A percentile compares a stretch with the other conserved stretches of the same genome.
phyloP scores from a whole-genome alignment of 495 filamentous ascomycete genomes.

The Aspergillus cristatus region DNA sequence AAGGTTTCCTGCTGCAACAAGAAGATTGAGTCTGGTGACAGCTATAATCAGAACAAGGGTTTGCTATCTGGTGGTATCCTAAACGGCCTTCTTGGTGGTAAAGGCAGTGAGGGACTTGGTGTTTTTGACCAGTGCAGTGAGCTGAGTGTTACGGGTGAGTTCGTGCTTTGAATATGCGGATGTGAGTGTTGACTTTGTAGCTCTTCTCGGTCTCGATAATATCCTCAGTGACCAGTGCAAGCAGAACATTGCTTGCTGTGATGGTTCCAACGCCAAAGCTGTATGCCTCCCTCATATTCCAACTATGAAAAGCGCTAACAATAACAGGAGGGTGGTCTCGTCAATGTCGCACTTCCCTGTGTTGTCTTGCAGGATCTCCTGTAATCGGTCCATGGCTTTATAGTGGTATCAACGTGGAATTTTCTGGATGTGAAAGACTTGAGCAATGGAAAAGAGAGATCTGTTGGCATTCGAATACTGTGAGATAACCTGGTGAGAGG shows the following conservation, averaged over 20 bases:
- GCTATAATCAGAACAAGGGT: conserved; percentile 13
- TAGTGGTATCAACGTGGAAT: no score
- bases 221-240: conserved; percentile 37
- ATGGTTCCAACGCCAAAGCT: conserved; percentile 22
- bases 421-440: no score
- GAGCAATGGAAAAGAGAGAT: no score
- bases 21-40: conserved; percentile 11
- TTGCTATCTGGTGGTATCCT: conserved; percentile 13
- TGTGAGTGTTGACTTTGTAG: conserved; percentile 1
- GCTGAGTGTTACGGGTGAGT: conserved; percentile 16
- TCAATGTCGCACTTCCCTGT: conserved; percentile 38
- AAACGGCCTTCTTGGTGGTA: conserved; percentile 13
- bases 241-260: conserved; percentile 41
- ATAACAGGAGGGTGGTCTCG: conserved; percentile 20
- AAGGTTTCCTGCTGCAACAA: no score
- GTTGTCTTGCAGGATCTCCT: conserved; percentile 4
- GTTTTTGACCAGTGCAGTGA: conserved; percentile 22
- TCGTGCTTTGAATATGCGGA: neutral
- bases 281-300: conserved; percentile 10
- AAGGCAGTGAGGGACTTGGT: conserved; percentile 18
- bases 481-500: no score
- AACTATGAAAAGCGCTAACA: neutral
- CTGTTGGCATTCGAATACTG: no score
- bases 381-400: no score
- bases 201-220: conserved; percentile 23